Conservation (phyloP, 108 stramenopile species). For the Seminavis robusta region DNA sequence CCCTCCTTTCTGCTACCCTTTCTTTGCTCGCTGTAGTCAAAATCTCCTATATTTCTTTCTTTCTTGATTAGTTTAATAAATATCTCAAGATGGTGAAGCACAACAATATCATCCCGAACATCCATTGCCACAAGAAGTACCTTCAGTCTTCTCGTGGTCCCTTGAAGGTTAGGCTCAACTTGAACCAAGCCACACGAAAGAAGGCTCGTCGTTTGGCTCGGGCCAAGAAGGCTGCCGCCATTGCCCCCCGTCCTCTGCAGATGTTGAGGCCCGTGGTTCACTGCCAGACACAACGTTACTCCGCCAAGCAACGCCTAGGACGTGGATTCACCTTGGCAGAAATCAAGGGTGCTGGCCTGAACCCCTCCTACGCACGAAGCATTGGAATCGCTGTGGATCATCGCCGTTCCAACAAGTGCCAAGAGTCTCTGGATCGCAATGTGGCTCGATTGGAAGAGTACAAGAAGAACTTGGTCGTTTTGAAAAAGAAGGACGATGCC, state of each 20-base stretch:
- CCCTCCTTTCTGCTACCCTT: too few species aligned
- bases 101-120: slow-evolving; percentile 98
- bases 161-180: slow-evolving; percentile 86
- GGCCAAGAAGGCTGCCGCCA: slow-evolving; percentile 92
- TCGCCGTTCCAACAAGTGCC: slow-evolving; percentile 88
- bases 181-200: slow-evolving; percentile 97
- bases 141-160: slow-evolving; percentile 81
- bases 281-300: slow-evolving; percentile 95
- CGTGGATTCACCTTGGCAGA: slow-evolving; percentile 96
- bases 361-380: slow-evolving; percentile 81
- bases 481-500: slow-evolving; percentile 84
- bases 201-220: slow-evolving; percentile 92
- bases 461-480: slow-evolving; percentile 91
- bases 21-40: too few species aligned
- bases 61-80: too few species aligned
- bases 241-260: slow-evolving; percentile 93
- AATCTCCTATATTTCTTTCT: too few species aligned
- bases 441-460: slow-evolving; percentile 95
- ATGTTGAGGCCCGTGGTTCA: slow-evolving; percentile 94
- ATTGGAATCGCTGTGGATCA: slow-evolving; percentile 97
- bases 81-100: slow-evolving; percentile 90
- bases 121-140: slow-evolving; percentile 99
- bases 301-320: slow-evolving; percentile 92
- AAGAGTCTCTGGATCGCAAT: slow-evolving; percentile 83
- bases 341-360: slow-evolving; percentile 92